Evolutionary conservation across 2,329 filamentous ascomycete genomes (phyloP), one percentile per base, ranked within the genome.

Genomic region (Fusarium sp.): DNA sequence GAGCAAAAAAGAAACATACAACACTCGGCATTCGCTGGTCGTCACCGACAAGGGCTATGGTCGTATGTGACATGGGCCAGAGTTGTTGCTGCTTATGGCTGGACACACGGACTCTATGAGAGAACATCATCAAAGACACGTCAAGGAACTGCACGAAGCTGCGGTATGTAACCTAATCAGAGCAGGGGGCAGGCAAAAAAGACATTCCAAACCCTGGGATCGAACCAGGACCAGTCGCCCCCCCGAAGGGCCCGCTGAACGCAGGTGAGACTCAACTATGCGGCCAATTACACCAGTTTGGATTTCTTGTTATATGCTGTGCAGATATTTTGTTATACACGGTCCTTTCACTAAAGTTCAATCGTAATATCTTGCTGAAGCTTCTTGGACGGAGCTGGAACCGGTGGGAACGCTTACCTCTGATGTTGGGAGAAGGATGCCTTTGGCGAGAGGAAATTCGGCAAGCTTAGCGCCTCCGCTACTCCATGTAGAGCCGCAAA

Each of bases 11-110:
- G 3, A 15, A 47, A 57, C 52, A 62, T 51, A 52, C 56, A 52
- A 59, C 56, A 59, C 46, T 41, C 15, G 56, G 56, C 10, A 59
- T 52, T 59, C 39, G 51, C 51, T 43, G 39, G 51, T 54, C 51
- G 39, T 54, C 39, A 54, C 51, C 51, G 39, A 54, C 51, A 36
- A 50, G 47, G 30, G 47, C 47, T 36, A 37, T 50, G 47, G 47
- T 37, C 47, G 47, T 50, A 50, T 50, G 47, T 50, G 7, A 28
- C 36, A 12, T 12, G 12, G 3, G 34, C 16, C 7, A 16, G 34
- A 9, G 13, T 12, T 37, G 16, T 51, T 50, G 9, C 31, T 12
- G 16, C 13, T 36, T 13, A 51, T 51, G 12, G 34, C 3, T 4
- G 31, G 31, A 34, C 31, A 34, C 31, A 34, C 7, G 7, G 7